phyloP scores from a whole-genome alignment of 2,329 filamentous ascomycete species.

The Massarina eburnea region DNA sequence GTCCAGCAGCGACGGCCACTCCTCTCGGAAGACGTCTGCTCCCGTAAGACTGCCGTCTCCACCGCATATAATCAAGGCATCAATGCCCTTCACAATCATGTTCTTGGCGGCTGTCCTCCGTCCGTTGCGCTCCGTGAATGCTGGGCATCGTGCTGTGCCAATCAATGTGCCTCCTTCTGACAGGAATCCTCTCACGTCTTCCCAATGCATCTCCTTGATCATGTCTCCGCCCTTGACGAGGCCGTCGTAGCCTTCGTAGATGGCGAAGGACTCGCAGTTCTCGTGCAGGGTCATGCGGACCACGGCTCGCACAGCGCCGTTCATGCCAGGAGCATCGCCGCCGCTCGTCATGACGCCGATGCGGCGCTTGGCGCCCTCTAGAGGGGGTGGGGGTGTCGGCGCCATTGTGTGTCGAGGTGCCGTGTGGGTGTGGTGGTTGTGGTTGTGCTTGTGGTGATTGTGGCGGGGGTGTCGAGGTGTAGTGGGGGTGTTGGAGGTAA shows the following conservation, averaged over 20 bases:
- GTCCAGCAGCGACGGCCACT: constrained; percentile 85
- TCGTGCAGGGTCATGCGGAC: constrained; percentile 89
- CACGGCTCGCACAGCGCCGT: constrained; percentile 83
- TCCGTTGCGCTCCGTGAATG: constrained; percentile 85
- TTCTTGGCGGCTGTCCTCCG: constrained; percentile 88
- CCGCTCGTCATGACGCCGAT: constrained; percentile 94
- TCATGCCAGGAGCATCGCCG: constrained; percentile 94
- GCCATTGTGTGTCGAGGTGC: constrained; percentile 22
- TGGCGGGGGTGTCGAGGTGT: not conserved
- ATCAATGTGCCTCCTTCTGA: constrained; percentile 95
- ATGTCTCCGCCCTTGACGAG: constrained; percentile 85
- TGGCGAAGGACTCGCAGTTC: constrained; percentile 52
- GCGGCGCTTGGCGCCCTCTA: constrained; percentile 57
- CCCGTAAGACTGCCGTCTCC: constrained; percentile 90
- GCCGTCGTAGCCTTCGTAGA: constrained; percentile 94
- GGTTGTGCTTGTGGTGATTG: no score
- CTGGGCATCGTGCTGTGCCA: constrained; percentile 89
- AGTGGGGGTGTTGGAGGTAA: not conserved
- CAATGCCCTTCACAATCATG: constrained; percentile 88
- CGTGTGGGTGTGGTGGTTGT: not conserved
- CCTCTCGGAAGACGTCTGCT: constrained; percentile 86
- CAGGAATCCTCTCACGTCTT: constrained; percentile 91
- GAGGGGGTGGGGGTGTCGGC: constrained; percentile 36
- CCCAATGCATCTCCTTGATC: constrained; percentile 86
- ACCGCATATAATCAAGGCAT: constrained; percentile 94